Base-by-base conservation (phyloP, 208 protist species). In the Trichomonas vaginalis region DNA sequence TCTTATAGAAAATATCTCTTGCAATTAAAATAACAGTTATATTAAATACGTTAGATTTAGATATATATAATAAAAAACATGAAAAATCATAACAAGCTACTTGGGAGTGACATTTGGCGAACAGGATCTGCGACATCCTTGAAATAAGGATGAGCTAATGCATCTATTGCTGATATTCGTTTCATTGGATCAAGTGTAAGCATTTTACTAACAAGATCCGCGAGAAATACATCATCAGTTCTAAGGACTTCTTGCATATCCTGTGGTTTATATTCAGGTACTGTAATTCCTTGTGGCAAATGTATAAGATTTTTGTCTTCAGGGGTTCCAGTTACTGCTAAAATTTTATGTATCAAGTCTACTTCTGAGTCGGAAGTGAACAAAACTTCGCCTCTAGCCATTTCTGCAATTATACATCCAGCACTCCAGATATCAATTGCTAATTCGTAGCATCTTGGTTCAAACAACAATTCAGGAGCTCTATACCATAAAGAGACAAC, bases 401-500 rank as follows among this genome's bases (percentile, higher is more conserved):
- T 92, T 95, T 97, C 96, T 21, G 96, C 96, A 15, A 97, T 96
- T 4, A 97, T 97, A 70, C 96, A 97, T n/a, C 96, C 96, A 70
- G 97, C 96, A 21, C 56, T 86, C 96, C 96, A 97, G 95, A 97
- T 97, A 80, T 97, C 97, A n/a, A 97, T 95, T 32, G 96, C 96
- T 1, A 96, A 56, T 3, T 90, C 95, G 86, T 97, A 97, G 8
- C 6, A 40, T 39, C 23, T 8, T 4, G 32, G 9, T 37, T 48
- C 97, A 40, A 97, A 96, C 15, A 97, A 82, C 37, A 97, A 45
- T 61, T 97, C 97, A 0, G 96, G 96, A 3, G 97, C 56, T 8
- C 96, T 51, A 95, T 97, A 97, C 97, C 97, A 97, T 15, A 97
- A 92, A 9, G 97, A 97, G 0, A 97, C 96, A 12, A 97, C 97